Base-by-base conservation (phyloP, 2,329 filamentous ascomycete species). In the Tolypocladium album region DNA sequence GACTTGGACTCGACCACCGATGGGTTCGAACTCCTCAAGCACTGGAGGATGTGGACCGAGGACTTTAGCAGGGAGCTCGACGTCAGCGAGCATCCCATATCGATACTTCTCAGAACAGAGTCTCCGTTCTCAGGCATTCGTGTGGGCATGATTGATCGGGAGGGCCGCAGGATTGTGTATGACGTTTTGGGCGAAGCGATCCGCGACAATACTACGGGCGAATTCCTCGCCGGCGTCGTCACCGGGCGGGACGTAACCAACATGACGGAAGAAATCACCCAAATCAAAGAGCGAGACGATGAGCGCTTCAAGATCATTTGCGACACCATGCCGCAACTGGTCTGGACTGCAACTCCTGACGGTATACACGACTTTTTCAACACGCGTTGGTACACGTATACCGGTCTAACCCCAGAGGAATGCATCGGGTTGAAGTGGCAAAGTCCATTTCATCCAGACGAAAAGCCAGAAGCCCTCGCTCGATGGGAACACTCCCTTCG, bases 371-470 rank as follows among this genome's bases (percentile, higher is more conserved):
- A 92, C 66, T 92, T 90, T 73, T 92, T 87, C 71, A 89, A 88
- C 61, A 82, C 84, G 55, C 78, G 86, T n/a, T 93, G 89, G 88
- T 90, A 89, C 67, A 81, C 84, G n/a, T 92, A 89, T 66, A 92
- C 89, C 0, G 88, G 89, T 0, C 72, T 91, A 31, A 80, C 79
- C 0, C 76, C 79, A 12, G 82, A 88, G 53, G 76, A 86, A 12
- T 88, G 84, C 34, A 65, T 88, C 2, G 88, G 88, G 0, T 67
- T 77, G 38, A 81, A 81, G 2, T 90, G 88, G 87, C 75, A 78
- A 66, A 73, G 78, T 3, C 79, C 84, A 0, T 88, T 91, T 64
- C 88, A 92, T 65, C 82, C 83, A 0, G 88, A 92, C 36, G 89
- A 92, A 64, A 77, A 88, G 71, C 65, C 74, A 0, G 76, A 79